Base-by-base conservation (phyloP, 768 basidiomycete genomes). In the Kwoniella europaea region DNA sequence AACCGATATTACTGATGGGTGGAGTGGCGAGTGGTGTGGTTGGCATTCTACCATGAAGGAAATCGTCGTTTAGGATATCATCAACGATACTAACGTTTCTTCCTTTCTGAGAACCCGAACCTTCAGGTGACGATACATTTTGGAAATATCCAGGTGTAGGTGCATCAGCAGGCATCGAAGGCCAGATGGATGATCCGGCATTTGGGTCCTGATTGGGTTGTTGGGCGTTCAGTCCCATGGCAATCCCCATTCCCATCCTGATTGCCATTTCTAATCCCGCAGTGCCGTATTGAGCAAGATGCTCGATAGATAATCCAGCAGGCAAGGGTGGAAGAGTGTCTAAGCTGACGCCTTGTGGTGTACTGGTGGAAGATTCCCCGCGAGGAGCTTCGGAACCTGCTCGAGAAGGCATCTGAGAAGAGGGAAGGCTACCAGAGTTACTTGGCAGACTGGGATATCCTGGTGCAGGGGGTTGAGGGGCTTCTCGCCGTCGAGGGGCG, bases 241-340 rank as follows among this genome's bases (percentile, higher is more conserved):
- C 82, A 16, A 83, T 80, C 6, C 79, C 79, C 79, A 83, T 82
- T 10, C 82, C 82, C 72, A 83, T 75, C 29, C 82, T 50, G 20
- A 83, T 81, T 13, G 82, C 82, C 80, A 82, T 79, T 62, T 83
- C 82, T 54, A 83, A 59, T 1, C 82, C 81, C 7, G 73, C 79
- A 54, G 68, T 74, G 13, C 82, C 82, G 59, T 79, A 81, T 56
- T 82, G 79, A 9, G 79, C 73, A 18, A 83, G 69, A 64, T 81
- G 79, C 42, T 74, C 74, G 18, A 83, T 46, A 1, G 79, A 74
- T 12, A 83, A 59, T 13, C 82, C 82, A 10, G 80, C 75, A 18
- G 82, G 82, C 41, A 83, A 62, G 13, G 79, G 81, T 24, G 82
- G 82, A 9, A 83, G 69, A 29, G 68, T 68, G 3, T 71, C 65